Base-by-base conservation (phyloP, 352 stramenopile species). In the Nothophytophthora sp. region DNA sequence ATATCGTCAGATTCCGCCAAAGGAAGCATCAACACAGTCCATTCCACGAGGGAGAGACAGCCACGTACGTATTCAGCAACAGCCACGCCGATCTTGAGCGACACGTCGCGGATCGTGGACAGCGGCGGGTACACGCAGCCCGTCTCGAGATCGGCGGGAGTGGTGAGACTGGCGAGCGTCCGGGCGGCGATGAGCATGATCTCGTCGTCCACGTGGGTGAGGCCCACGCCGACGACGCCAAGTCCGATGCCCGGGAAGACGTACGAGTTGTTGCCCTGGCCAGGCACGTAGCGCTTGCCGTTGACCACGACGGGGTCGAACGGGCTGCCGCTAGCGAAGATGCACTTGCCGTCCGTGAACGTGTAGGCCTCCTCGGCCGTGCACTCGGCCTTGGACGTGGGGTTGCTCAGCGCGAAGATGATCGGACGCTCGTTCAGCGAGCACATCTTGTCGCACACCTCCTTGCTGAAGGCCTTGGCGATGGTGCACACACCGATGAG, bases 321-420 rank as follows among this genome's bases (percentile, higher is more conserved):
- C 15, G 96, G 96, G 33, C 81, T 97, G 36, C 97, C 97, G 48
- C 82, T 97, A 16, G 96, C 97, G 76, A 99, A 99, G 54, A 99
- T 96, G 63, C 87, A 96, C 38, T 86, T 87, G 57, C 96, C 96
- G 37, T 98, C 66, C 16, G 95, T 98, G 85, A 97, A 99, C 67
- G 84, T 82, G 76, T 98, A 99, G 11, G 96, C 96, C 72, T 99
- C 89, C 59, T 97, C 84, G 20, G 96, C 93, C 18, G 96, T 98
- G 74, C 95, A 99, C 69, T 99, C 96, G 19, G 96, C 95, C 67
- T 97, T 97, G 0, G 76, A 96, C 7, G 96, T 99, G 22, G 96
- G 96, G 71, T 99, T 99, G 56, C 88, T 98, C 12, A 99, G 71
- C 41, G 96, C 91, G 47, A 99, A 99, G 57, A 99, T 98, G 60